Evolutionary conservation across 495 filamentous ascomycete genomes (phyloP), one percentile per base, ranked within the genome.

Genomic region (Aspergillus conjunctus): DNA sequence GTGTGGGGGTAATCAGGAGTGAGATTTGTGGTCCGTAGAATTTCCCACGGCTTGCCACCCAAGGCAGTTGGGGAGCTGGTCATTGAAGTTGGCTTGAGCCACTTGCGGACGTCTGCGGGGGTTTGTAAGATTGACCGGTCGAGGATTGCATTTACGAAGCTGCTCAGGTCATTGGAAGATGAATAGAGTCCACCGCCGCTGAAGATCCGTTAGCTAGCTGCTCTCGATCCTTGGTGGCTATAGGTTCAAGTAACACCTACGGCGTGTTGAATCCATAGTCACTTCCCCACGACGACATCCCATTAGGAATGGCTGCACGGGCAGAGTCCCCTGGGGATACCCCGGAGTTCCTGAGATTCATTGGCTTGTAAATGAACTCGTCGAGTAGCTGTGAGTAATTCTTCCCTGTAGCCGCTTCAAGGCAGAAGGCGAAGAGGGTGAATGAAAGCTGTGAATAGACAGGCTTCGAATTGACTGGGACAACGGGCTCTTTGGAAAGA

Each of bases 1-100:
- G 54, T 60, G 43, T 65, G 62, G 7, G 58, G 46, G 32, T 60
- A 18, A 2, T 51, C 39, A 4, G 62, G 62, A 17, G 51, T 33
- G 39, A 65, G 58, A 30, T 65, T 45, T 31, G 46, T 48, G 3
- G 54, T 58, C 26, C 62, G 52, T 26, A 56, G 58, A 21, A 60
- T 61, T 26, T 65, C 62, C 62, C 57, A 65, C 6, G 62, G 58
- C 45, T 12, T n/a, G 20, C 62, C 62, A 39, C 60, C 62, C 0
- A 65, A 57, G 20, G 48, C 54, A 46, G 26, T 60, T 6, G 49
- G 37, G 46, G 57, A 59, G 50, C 56, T 56, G 30, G 62, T 65
- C 44, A 51, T 60, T 6, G 62, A 65, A 1, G 17, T 30, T 4
- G 62, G 62, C 54, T 65, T 65, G 32, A 65, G 62, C 62, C 62